Percentiles rank a stretch among this genome's conserved stretches.
phyloP scores from a whole-genome alignment of 352 stramenopile genomes.

The Pythium brachiatum region DNA sequence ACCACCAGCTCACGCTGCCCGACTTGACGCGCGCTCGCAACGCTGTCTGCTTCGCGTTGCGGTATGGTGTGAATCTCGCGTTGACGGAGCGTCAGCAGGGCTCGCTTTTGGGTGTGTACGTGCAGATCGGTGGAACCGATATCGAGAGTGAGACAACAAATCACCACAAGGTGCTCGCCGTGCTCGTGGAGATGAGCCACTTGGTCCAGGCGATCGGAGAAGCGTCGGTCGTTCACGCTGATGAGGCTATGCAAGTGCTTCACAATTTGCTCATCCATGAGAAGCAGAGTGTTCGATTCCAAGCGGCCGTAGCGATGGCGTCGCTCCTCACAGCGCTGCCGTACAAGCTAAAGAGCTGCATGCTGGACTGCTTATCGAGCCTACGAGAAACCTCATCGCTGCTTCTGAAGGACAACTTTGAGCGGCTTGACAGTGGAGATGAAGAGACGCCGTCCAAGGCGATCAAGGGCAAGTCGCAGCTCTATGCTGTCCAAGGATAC shows the following conservation, averaged over 20 bases:
- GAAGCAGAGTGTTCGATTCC: constrained; percentile 43
- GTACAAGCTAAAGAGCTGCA: constrained; percentile 31
- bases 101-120: constrained; percentile 51
- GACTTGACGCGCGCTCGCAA: constrained; percentile 81
- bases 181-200: constrained; percentile 35
- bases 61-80: constrained; percentile 54
- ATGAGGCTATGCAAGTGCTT: constrained; percentile 20
- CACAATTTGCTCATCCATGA: constrained; percentile 31
- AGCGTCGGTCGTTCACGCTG: constrained; percentile 27
- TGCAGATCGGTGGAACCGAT: constrained; percentile 34
- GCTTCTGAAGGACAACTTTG: constrained; percentile 25
- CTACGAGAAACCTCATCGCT: constrained; percentile 26
- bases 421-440: constrained; percentile 13
- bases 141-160: constrained; percentile 24
- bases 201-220: constrained; percentile 37
- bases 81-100: constrained; percentile 73
- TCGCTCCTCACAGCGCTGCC: constrained; percentile 31
- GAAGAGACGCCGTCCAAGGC: constrained; percentile 5
- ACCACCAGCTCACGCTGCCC: constrained; percentile 65
- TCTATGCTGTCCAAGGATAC: constrained; percentile 78
- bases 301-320: constrained; percentile 34
- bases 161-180: constrained; percentile 34
- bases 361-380: constrained; percentile 24
- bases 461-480: constrained; percentile 51
- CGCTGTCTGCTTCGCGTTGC: constrained; percentile 70